phyloP scores from a whole-genome alignment of 164 flowering plant genomes.

The Vitis labrusca region DNA sequence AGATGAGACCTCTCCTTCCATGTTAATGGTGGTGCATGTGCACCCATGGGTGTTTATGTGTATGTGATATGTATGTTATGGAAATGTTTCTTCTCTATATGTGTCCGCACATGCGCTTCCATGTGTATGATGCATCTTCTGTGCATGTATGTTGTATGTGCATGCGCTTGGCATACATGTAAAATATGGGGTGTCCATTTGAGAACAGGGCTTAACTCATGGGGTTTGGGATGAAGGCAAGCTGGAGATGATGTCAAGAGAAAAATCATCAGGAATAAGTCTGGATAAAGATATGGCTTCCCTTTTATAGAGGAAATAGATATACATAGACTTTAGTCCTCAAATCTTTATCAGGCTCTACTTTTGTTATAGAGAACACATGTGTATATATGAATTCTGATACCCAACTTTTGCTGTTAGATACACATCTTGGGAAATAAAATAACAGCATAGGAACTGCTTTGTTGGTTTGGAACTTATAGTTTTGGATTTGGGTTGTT shows the following conservation, averaged over 20 bases:
- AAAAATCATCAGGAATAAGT: not conserved
- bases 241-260: not conserved
- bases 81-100: not conserved
- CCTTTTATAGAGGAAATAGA: not conserved
- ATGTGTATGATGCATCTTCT: no score
- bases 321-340: not conserved
- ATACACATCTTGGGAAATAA: not conserved
- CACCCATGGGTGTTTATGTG: not conserved
- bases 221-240: no score
- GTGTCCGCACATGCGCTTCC: not conserved
- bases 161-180: no score
- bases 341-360: not conserved
- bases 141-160: no score
- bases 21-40: not conserved
- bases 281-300: not conserved
- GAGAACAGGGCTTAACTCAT: no score
- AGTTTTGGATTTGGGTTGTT: not conserved
- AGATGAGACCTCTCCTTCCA: slow-evolving; percentile 12
- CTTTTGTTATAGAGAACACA: not conserved
- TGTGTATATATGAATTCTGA: not conserved
- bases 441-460: not conserved
- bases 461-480: not conserved
- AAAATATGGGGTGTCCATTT: no score
- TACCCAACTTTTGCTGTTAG: not conserved
- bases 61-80: no score